Conservation (phyloP, 2,329 filamentous ascomycete genomes). For the Parastagonospora avenae region DNA sequence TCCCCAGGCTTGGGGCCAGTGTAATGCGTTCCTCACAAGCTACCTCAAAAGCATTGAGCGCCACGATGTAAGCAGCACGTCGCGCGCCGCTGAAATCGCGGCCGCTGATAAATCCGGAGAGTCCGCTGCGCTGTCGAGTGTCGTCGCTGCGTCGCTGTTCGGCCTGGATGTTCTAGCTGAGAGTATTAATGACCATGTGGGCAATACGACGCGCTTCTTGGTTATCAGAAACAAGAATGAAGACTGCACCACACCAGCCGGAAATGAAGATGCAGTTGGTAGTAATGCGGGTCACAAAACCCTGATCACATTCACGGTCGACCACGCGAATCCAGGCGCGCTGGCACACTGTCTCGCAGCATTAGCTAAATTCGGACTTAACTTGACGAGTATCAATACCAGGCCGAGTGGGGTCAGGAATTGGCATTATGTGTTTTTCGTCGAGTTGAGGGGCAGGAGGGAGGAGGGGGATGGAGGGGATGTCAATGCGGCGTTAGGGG, state of each 20-base stretch:
- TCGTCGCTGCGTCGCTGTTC: conserved; percentile 71
- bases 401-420: conserved; percentile 74
- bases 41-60: conserved; percentile 76
- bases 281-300: conserved; percentile 64
- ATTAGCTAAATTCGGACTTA: conserved; percentile 74
- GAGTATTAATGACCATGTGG: conserved; percentile 73
- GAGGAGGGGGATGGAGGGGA: conserved; percentile 62
- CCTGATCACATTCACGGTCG: conserved; percentile 79
- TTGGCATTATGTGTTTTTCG: conserved; percentile 95
- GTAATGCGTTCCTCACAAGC: conserved; percentile 72
- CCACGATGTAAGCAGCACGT: conserved; percentile 84
- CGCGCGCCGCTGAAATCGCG: conserved; percentile 76
- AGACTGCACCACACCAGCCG: background rate
- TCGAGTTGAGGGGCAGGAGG: conserved; percentile 78
- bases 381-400: conserved; percentile 89
- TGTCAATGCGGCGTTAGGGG: conserved; percentile 65
- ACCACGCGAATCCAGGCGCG: conserved; percentile 78
- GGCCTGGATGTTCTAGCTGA: conserved; percentile 71
- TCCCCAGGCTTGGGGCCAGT: conserved; percentile 95
- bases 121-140: conserved; percentile 78
- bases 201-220: conserved; percentile 82
- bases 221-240: conserved; percentile 54
- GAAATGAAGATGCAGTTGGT: background rate
- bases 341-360: conserved; percentile 79
- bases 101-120: conserved; percentile 65